Conservation (phyloP, 176 grass and related monocot species). For the Paspalum vaginatum region DNA sequence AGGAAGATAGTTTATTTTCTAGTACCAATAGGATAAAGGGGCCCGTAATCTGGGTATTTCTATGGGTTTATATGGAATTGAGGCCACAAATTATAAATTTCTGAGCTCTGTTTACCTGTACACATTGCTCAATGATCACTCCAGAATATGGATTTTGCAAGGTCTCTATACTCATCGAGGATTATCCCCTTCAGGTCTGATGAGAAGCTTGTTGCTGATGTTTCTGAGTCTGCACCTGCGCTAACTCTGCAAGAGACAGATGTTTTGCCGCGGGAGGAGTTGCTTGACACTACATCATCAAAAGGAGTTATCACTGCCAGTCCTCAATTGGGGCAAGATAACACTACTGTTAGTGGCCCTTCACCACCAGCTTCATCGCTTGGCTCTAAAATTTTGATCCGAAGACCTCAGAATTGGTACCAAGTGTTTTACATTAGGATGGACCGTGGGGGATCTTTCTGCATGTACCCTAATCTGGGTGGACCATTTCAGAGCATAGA, state of each 20-base stretch:
- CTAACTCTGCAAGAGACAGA: not conserved
- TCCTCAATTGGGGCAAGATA: not conserved
- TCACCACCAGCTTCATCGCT: not conserved
- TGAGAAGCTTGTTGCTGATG: not conserved
- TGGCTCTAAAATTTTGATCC: not conserved
- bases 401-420: not conserved
- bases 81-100: too few species aligned
- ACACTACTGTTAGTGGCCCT: not conserved
- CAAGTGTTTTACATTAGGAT: conserved; percentile 7
- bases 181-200: not conserved
- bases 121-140: too few species aligned
- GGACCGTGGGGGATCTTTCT: not conserved
- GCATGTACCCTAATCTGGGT: conserved; percentile 16
- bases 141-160: too few species aligned
- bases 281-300: not conserved
- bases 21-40: too few species aligned
- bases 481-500: conserved; percentile 18
- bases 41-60: too few species aligned
- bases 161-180: not conserved
- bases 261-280: not conserved
- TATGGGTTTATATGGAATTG: too few species aligned
- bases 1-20: too few species aligned
- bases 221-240: not conserved
- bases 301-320: not conserved
- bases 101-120: too few species aligned